phyloP scores from a whole-genome alignment of 352 stramenopile genomes.

The Blastocystis sp. region DNA sequence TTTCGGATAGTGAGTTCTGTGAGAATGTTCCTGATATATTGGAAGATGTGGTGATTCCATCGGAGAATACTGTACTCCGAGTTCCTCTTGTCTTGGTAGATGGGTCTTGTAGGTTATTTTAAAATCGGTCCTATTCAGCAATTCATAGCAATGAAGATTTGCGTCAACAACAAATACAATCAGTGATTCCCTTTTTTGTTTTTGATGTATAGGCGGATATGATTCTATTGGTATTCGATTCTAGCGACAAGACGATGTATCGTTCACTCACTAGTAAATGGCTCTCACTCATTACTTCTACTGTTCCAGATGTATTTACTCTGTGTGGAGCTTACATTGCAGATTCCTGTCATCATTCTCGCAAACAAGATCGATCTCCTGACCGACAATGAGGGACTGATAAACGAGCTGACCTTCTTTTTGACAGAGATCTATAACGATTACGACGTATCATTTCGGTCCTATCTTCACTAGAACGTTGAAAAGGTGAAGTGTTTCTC shows the following conservation, averaged over 20 bases:
- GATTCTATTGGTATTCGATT: constrained; percentile 9
- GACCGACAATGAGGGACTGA: background rate
- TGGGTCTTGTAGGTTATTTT: background rate
- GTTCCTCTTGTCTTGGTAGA: constrained; percentile 6
- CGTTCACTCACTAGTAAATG: background rate
- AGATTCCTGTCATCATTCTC: constrained; percentile 30
- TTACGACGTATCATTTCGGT: background rate
- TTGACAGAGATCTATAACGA: background rate
- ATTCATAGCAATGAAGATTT: background rate
- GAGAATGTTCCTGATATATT: background rate
- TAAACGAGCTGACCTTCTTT: background rate
- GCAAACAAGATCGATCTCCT: constrained; percentile 40
- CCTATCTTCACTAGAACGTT: background rate
- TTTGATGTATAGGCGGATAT: constrained; percentile 5
- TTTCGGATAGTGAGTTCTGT: background rate
- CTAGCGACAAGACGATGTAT: background rate
- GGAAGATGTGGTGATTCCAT: constrained; percentile 14
- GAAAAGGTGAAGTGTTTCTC: constrained; percentile 5
- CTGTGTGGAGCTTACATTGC: background rate
- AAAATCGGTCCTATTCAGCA: background rate
- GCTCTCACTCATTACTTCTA: background rate
- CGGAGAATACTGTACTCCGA: background rate
- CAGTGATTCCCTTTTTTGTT: background rate
- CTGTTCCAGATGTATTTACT: background rate
- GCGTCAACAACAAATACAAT: background rate